Conservation (phyloP, 2,329 filamentous ascomycete genomes). For the Didymella pomorum region DNA sequence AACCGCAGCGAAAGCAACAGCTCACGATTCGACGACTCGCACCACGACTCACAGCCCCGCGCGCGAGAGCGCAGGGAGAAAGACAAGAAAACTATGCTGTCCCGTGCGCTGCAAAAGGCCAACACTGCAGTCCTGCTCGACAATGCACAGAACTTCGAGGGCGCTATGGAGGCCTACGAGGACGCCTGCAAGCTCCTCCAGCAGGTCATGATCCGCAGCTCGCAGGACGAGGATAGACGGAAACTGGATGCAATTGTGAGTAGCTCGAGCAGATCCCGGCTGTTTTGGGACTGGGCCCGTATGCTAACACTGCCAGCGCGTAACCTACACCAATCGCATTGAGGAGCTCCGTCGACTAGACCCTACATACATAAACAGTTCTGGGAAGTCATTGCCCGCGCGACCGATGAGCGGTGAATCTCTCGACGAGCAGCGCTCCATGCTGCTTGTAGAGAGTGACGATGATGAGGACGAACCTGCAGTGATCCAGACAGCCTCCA, state of each 20-base stretch:
- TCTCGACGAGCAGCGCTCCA: conserved; percentile 49
- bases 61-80: conserved; percentile 56
- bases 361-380: conserved; percentile 59
- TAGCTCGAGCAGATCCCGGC: conserved; percentile 31
- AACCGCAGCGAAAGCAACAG: conserved; percentile 44
- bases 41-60: conserved; percentile 47
- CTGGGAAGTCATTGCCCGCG: conserved; percentile 78
- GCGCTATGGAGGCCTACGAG: conserved; percentile 85
- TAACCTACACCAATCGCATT: conserved; percentile 90
- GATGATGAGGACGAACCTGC: conserved; percentile 52
- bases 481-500: conserved; percentile 62
- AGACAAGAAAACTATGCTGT: conserved; percentile 90
- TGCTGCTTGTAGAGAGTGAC: conserved; percentile 40
- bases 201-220: conserved; percentile 85
- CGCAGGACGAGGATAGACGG: conserved; percentile 83
- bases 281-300: neutral
- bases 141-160: conserved; percentile 93
- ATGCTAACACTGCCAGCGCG: conserved; percentile 64
- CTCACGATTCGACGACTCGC: conserved; percentile 43
- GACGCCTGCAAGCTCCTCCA: conserved; percentile 90
- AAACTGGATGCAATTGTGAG: conserved; percentile 94
- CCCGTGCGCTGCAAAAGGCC: conserved; percentile 92
- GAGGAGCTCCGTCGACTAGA: conserved; percentile 81
- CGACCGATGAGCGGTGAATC: conserved; percentile 70
- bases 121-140: conserved; percentile 95